These are phyloP conservation scores for Aspergillus wentii DNA, from an alignment of 495 filamentous ascomycete genomes.

Conservation along the genomic window DNA sequence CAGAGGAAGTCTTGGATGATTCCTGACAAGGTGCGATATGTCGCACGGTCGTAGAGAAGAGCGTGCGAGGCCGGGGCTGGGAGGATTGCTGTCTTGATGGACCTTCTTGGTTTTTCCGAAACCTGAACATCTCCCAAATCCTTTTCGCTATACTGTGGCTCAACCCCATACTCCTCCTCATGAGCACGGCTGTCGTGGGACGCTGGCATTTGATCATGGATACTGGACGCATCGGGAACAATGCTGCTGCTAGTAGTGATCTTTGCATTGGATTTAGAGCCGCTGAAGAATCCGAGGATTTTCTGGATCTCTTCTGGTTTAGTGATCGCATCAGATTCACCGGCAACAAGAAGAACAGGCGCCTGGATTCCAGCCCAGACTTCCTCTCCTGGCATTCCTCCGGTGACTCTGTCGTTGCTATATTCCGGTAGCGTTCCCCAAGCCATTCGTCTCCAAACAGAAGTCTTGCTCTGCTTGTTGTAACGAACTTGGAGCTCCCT, in stretches of 20 bases:
- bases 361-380: conserved; percentile 68
- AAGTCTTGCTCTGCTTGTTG: conserved; percentile 76
- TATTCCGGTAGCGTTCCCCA: conserved; percentile 61
- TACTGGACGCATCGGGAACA: conserved; percentile 41
- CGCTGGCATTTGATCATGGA: conserved; percentile 20
- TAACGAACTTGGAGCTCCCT: conserved; percentile 75
- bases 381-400: conserved; percentile 63
- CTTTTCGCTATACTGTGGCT: conserved; percentile 19
- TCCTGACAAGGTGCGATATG: conserved; percentile 70
- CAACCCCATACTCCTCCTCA: conserved; percentile 22
- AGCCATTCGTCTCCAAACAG: conserved; percentile 81
- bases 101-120: conserved; percentile 25
- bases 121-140: conserved; percentile 1
- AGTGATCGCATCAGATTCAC: conserved; percentile 70
- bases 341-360: conserved; percentile 75
- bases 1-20: conserved; percentile 78
- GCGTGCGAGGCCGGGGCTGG: conserved; percentile 79
- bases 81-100: conserved; percentile 67
- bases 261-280: conserved; percentile 11
- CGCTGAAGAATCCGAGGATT: conserved; percentile 57
- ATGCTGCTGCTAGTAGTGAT: conserved; percentile 38
- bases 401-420: conserved; percentile 39
- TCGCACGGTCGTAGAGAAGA: conserved; percentile 73
- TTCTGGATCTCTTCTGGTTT: conserved; percentile 64
- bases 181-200: conserved; percentile 11